Percentiles rank a stretch among this genome's conserved stretches.
Evolutionary conservation across 306 rosid genomes (phyloP).

Genomic region (Acacia melanoxylon): DNA sequence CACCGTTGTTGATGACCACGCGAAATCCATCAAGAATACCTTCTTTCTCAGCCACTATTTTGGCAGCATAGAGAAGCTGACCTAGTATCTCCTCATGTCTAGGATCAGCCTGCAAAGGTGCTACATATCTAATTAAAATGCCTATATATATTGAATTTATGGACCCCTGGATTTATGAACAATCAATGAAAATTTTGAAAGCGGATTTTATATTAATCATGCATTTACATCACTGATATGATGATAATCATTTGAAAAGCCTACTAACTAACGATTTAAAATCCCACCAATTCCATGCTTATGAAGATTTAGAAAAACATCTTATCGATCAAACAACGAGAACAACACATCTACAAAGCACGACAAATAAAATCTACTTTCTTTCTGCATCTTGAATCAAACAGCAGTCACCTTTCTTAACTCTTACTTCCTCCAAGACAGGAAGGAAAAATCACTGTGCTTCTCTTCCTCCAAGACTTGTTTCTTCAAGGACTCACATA

Average conservation of each 20-base stretch:
- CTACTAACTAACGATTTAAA: neutral
- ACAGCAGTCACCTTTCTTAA: neutral
- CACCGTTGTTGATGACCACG: conserved; percentile 80
- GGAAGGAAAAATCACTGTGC: neutral
- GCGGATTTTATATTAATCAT: neutral
- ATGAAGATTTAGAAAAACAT: neutral
- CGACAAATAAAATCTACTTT: neutral
- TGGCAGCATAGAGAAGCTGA: conserved; percentile 75
- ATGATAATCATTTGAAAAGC: neutral
- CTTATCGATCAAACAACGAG: neutral
- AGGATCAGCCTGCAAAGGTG: conserved; percentile 58
- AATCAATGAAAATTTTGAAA: neutral
- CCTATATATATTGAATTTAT: neutral
- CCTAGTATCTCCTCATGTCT: conserved; percentile 79
- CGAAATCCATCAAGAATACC: conserved; percentile 84
- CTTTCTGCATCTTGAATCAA: neutral
- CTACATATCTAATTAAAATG: conserved; percentile 16
- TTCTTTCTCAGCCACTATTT: conserved; percentile 78
- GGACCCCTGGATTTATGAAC: neutral
- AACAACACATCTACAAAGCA: neutral
- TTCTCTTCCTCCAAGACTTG: neutral
- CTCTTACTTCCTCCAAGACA: neutral
- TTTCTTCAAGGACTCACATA: neutral
- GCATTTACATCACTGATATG: neutral
- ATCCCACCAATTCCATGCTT: neutral